phyloP scores from a whole-genome alignment of 73 alveolate genomes.

The Uronychia binucleata region DNA sequence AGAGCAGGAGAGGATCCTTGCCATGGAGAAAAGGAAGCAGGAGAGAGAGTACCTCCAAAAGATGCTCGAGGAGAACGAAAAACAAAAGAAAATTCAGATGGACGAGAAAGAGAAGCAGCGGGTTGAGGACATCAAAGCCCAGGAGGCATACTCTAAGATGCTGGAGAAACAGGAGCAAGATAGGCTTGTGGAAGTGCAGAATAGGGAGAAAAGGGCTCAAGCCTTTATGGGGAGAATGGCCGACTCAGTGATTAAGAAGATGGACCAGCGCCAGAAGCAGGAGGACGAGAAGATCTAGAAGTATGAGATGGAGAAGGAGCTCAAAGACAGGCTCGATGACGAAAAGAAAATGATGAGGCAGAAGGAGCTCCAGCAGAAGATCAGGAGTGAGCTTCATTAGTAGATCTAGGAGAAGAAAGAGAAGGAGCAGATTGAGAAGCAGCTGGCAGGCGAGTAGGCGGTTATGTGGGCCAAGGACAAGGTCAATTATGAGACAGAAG shows the following conservation, averaged over 20 bases:
- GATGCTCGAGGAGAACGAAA: constrained; percentile 63
- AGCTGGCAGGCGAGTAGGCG: constrained; percentile 58
- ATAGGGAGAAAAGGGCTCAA: constrained; percentile 61
- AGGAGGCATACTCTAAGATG: constrained; percentile 65
- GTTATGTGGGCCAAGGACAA: constrained; percentile 63
- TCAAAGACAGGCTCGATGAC: constrained; percentile 42
- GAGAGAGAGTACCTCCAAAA: constrained; percentile 58
- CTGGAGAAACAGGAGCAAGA: constrained; percentile 69
- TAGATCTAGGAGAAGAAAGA: constrained; percentile 57
- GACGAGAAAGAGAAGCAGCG: constrained; percentile 53
- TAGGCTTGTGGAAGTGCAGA: constrained; percentile 50
- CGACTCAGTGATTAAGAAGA: constrained; percentile 59
- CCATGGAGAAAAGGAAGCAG: constrained; percentile 31
- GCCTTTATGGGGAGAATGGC: constrained; percentile 76
- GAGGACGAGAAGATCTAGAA: constrained; percentile 62
- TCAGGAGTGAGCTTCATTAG: constrained; percentile 32
- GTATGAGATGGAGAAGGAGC: constrained; percentile 54
- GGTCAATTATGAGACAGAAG: constrained; percentile 1
- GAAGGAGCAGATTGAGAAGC: constrained; percentile 50
- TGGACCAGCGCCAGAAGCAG: constrained; percentile 45
- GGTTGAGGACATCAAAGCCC: constrained; percentile 53
- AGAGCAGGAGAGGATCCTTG: constrained; percentile 45
- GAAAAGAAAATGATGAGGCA: constrained; percentile 8
- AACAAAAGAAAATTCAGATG: constrained; percentile 44
- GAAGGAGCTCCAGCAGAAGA: constrained; percentile 5